Evolutionary conservation across 768 basidiomycete genomes (phyloP), one percentile per base, ranked within the genome.

Genomic region (Naematelia encephala): DNA sequence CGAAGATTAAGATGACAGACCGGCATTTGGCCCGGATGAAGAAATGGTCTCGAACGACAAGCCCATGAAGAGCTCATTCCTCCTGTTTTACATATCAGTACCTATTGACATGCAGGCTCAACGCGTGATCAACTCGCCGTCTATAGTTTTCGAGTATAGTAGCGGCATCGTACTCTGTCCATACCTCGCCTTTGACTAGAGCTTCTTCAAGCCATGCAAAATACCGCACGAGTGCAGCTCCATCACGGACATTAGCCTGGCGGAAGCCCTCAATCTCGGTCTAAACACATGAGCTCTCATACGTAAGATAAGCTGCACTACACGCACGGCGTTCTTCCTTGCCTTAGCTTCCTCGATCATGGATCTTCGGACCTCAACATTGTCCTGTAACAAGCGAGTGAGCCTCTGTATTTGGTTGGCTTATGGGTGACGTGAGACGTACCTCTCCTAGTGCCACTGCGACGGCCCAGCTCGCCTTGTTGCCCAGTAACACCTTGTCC

Each of bases 131-230:
- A 28, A 81, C 88, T 70, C 68, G 90, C 91, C 85, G 84, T 78
- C 94, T 81, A 67, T 83, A 96, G 66, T 84, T 79, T 78, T 91
- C 88, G 51, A 99, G 80, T 66, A 86, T 80, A 66, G 85, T 83
- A 0, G 92, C 87, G 12, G 84, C 94, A 60, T 91, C 82, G 62
- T 85, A 86, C 75, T 99, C 94, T 43, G 82, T 86, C 59, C 93
- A 60, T 51, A 66, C 81, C 16, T 79, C 80, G 0, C 85, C 89
- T 5, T 81, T 78, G 2, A 82, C 75, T 16, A 98, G 80, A 63
- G 87, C 83, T 61, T 91, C 88, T 76, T 98, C 91, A 0, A 99
- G 81, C 96, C 94, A 99, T 0, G 91, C 82, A 67, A 97, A 97
- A 78, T 98, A 99, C 13, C 87, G 83, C 5, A 80, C 78, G 48